These are phyloP conservation scores for Paecilomyces sp. DNA, from an alignment of 2,329 filamentous ascomycete species.

Conservation along the genomic window DNA sequence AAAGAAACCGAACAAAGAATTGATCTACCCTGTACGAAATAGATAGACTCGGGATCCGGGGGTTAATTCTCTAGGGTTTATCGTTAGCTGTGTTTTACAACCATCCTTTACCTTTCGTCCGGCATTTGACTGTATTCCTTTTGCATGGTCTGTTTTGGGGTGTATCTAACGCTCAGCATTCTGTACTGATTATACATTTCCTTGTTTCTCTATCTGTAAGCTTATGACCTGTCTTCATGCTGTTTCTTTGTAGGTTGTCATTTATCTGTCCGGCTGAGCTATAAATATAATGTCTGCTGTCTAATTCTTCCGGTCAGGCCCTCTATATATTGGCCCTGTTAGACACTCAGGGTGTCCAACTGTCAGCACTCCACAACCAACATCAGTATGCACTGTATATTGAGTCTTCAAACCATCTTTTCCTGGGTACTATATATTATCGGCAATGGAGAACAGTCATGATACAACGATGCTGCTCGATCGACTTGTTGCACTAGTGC, in stretches of 20 bases:
- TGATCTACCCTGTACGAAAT: background rate
- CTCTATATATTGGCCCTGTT: too few relatives aligned
- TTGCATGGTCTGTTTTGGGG: background rate
- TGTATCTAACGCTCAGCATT: background rate
- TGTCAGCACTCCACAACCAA: too few relatives aligned
- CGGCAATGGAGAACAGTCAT: too few relatives aligned
- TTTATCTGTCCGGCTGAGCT: background rate
- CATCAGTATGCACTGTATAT: too few relatives aligned
- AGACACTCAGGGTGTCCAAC: too few relatives aligned
- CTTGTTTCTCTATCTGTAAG: background rate
- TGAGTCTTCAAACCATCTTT: too few relatives aligned
- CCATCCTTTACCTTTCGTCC: background rate
- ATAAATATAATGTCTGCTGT: background rate
- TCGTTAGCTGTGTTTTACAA: background rate
- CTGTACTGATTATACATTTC: background rate
- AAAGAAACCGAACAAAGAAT: background rate
- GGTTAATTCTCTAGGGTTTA: background rate
- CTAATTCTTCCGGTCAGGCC: too few relatives aligned
- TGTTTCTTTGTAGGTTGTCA: background rate
- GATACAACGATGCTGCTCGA: too few relatives aligned
- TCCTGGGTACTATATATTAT: too few relatives aligned
- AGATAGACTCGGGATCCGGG: background rate
- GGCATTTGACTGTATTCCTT: background rate
- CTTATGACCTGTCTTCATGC: background rate
- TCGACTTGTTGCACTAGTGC: too few relatives aligned